Conservation (phyloP, 192 early-diverging fungal species). For the Mortierella claussenii region DNA sequence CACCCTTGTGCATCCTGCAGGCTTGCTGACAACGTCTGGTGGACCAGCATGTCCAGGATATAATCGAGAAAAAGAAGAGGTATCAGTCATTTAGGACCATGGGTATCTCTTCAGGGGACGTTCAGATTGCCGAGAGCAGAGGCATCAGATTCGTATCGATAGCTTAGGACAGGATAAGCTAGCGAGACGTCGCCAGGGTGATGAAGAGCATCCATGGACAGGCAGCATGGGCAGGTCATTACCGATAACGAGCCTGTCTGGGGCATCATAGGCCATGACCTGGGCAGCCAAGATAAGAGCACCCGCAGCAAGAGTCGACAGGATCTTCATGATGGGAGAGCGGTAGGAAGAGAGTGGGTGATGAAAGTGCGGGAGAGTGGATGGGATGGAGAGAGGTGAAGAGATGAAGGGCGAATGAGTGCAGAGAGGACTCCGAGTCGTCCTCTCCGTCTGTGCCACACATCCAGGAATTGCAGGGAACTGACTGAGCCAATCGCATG, state of each 20-base stretch:
- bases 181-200: no score
- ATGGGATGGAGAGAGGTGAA: neutral
- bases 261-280: conserved; percentile 45
- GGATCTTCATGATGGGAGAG: conserved; percentile 36
- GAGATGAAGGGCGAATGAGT: neutral
- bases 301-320: conserved; percentile 35
- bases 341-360: conserved; percentile 19
- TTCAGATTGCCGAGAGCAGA: neutral
- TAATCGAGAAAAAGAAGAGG: neutral
- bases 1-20: conserved; percentile 15
- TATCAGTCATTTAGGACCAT: no score
- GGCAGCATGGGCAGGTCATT: no score
- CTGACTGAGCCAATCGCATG: neutral
- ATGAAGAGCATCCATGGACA: no score
- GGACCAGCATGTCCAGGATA: neutral
- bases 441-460: no score
- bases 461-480: no score
- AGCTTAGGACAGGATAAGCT: no score
- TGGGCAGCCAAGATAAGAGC: conserved; percentile 41
- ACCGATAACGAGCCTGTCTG: conserved; percentile 33
- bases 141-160: neutral
- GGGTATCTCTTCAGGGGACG: no score
- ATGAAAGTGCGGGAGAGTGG: conserved; percentile 7
- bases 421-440: neutral
- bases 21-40: conserved; percentile 37